Percentiles rank a stretch among this genome's conserved stretches.
These are phyloP conservation scores for Pulveroboletus sp. DNA, from an alignment of 768 basidiomycete genomes.

Conservation along the genomic window DNA sequence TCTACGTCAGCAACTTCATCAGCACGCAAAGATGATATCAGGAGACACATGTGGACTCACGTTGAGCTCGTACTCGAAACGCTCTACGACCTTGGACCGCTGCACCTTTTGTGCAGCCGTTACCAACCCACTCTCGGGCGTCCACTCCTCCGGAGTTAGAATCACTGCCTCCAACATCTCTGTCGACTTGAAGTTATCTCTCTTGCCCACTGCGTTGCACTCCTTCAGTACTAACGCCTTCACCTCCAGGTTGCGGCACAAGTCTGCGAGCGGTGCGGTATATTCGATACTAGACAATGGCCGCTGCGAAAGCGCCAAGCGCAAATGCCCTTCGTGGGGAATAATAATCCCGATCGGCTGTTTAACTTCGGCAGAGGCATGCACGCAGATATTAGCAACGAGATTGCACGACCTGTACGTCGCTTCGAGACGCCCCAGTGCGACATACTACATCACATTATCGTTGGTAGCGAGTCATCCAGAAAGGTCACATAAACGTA, in stretches of 20 bases:
- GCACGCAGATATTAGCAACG: slow-evolving; percentile 78
- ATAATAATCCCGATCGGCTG: slow-evolving; percentile 84
- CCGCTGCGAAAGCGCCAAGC: slow-evolving; percentile 42
- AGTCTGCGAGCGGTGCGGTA: slow-evolving; percentile 39
- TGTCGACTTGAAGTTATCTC: slow-evolving; percentile 75
- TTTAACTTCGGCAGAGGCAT: slow-evolving; percentile 69
- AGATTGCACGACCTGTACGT: slow-evolving; percentile 81
- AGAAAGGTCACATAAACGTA: slow-evolving; percentile 23
- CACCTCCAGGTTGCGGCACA: slow-evolving; percentile 59
- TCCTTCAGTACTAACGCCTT: slow-evolving; percentile 64
- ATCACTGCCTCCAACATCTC: slow-evolving; percentile 76
- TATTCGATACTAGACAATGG: slow-evolving; percentile 33
- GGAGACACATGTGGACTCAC: slow-evolving; percentile 27
- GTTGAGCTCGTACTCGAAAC: slow-evolving; percentile 59
- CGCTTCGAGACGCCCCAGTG: slow-evolving; percentile 83
- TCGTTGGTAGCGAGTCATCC: slow-evolving; percentile 1
- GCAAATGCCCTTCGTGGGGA: slow-evolving; percentile 74
- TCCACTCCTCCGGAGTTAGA: slow-evolving; percentile 84
- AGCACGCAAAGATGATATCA: not conserved
- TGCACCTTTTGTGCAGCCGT: slow-evolving; percentile 93
- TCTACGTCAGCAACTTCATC: slow-evolving; percentile 13
- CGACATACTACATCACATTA: slow-evolving; percentile 61
- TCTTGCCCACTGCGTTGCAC: slow-evolving; percentile 77
- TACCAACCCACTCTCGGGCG: slow-evolving; percentile 81
- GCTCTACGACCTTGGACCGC: slow-evolving; percentile 62